These are phyloP conservation scores for Backusella tarrabulga DNA, from an alignment of 192 early-diverging fungal genomes.

Conservation along the genomic window DNA sequence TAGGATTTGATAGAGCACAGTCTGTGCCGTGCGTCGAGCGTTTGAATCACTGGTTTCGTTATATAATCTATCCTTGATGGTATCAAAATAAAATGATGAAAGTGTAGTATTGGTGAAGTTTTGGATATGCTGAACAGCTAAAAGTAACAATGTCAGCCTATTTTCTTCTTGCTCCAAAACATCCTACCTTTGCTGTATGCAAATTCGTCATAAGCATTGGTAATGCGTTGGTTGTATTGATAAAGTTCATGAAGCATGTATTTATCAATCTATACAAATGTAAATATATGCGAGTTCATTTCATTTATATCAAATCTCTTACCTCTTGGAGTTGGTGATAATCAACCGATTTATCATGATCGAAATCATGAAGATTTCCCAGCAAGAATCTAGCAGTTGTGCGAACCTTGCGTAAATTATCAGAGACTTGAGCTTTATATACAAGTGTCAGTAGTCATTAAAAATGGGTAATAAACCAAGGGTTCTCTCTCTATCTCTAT, in stretches of 20 bases:
- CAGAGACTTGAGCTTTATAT: constrained; percentile 50
- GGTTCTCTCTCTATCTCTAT: background rate
- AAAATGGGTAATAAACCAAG: background rate
- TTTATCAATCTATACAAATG: constrained; percentile 40
- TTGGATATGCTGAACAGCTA: constrained; percentile 62
- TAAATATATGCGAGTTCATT: background rate
- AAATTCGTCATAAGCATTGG: constrained; percentile 55
- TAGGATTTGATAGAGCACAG: constrained; percentile 61
- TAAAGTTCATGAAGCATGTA: constrained; percentile 69
- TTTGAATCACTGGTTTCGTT: constrained; percentile 42
- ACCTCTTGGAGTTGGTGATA: constrained; percentile 52
- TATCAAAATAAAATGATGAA: constrained; percentile 80
- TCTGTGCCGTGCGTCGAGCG: constrained; percentile 61
- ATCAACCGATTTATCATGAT: constrained; percentile 34
- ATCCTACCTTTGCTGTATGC: constrained; percentile 60
- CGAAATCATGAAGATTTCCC: constrained; percentile 67
- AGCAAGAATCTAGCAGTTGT: constrained; percentile 77
- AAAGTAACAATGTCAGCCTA: background rate
- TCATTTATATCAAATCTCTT: background rate
- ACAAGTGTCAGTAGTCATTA: background rate
- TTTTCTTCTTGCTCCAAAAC: background rate
- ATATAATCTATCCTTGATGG: constrained; percentile 78
- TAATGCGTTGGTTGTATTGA: constrained; percentile 54
- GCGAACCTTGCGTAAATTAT: constrained; percentile 73
- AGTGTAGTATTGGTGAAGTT: constrained; percentile 64